Percentiles rank a stretch among this genome's conserved stretches.
These are phyloP conservation scores for Trichaptum fuscoviolaceum DNA, from an alignment of 768 basidiomycete genomes.

Conservation along the genomic window DNA sequence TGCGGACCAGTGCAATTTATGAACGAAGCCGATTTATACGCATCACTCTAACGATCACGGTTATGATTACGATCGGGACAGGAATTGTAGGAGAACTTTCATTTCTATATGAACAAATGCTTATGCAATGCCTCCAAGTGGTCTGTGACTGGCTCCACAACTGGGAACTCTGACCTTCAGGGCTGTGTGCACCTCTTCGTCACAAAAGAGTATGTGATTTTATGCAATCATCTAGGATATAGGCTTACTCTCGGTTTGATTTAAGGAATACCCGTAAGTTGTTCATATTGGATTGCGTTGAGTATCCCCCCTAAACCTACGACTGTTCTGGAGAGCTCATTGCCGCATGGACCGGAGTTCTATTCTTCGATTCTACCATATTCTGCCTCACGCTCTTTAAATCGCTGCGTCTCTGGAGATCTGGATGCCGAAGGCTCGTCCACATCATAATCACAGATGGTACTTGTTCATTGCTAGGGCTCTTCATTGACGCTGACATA, in stretches of 20 bases:
- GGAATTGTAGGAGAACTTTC: neutral
- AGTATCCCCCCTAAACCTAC: neutral
- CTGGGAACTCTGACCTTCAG: neutral
- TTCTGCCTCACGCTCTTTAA: conserved; percentile 1
- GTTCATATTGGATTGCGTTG: neutral
- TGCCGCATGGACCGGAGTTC: neutral
- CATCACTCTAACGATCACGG: neutral
- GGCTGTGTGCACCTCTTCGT: neutral
- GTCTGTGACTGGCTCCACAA: neutral
- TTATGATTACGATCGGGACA: neutral
- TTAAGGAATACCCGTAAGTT: neutral
- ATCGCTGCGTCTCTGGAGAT: neutral
- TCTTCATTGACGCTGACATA: neutral
- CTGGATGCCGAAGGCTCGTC: neutral
- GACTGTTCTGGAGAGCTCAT: neutral
- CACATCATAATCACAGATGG: neutral
- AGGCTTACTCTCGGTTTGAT: neutral
- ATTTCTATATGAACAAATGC: neutral
- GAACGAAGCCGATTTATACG: neutral
- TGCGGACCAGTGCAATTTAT: neutral
- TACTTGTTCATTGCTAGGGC: neutral
- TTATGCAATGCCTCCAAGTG: neutral
- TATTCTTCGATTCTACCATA: conserved; percentile 3
- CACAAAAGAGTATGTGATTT: neutral
- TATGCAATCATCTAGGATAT: neutral